Evolutionary conservation across 2,329 filamentous ascomycete genomes (phyloP), one percentile per base, ranked within the genome.

Genomic region (Allantophomopsis cytisporea): DNA sequence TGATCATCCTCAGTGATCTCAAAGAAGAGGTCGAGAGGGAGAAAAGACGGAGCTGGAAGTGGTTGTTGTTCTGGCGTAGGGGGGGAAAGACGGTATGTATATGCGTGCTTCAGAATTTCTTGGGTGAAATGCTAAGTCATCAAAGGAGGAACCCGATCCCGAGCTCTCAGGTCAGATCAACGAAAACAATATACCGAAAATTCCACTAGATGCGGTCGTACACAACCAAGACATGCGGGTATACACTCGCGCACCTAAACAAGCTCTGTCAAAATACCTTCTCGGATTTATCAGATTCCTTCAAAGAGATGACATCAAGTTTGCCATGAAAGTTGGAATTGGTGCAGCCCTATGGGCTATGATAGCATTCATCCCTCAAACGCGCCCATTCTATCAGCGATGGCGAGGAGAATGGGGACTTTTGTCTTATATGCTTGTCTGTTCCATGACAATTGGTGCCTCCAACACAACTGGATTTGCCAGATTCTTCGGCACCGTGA

Each of bases 381-480:
- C 87, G 2, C 69, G 87, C 39, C 83, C 83, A 0, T 70, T 82
- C 15, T 98, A 95, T 56, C 71, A 77, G 39, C 80, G 81, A 51
- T 96, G 88, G 86, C 72, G 89, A 56, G 89, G 89, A 21, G 91
- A 98, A 67, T 98, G 91, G 91, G 91, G 91, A 16, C 68, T 98
- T 2, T 60, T 98, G 40, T 94, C 87, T 0, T 96, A 94, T 64
- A 96, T 96, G 89, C 78, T 96, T 54, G 91, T 98, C 17, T 94
- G 88, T 55, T 87, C 84, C 31, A 96, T 95, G 87, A 98, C 89
- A 0, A 89, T 95, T 16, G 91, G 91, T 20, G 87, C 91, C 7
- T 85, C 87, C 17, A 98, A 96, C 58, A 94, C 89, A 2, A 95
- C 89, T 0, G 88, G 87, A 4, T 77, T 79, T 53, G 78, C 88